Evolutionary conservation across 495 filamentous ascomycete genomes (phyloP).

Genomic region (Trichoderma orchidacearum): DNA sequence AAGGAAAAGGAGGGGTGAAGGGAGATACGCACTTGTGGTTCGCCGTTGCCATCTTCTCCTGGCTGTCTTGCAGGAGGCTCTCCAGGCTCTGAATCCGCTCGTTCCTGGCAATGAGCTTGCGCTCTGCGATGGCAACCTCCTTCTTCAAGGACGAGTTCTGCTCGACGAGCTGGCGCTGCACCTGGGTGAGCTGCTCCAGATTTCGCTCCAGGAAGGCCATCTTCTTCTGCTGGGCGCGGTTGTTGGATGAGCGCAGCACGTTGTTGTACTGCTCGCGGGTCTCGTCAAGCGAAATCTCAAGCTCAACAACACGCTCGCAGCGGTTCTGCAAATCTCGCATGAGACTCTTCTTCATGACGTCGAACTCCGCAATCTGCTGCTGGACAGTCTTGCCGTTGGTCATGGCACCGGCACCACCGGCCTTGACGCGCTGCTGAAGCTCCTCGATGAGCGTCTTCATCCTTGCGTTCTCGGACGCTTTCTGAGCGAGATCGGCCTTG

Average conservation of each 20-base stretch:
- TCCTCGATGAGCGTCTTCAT: slow-evolving; percentile 66
- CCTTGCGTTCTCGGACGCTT: slow-evolving; percentile 62
- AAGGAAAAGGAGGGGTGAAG: slow-evolving; percentile 1
- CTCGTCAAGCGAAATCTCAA: slow-evolving; percentile 93
- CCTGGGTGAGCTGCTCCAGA: slow-evolving; percentile 90
- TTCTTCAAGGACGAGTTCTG: slow-evolving; percentile 96
- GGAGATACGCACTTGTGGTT: slow-evolving; percentile 70
- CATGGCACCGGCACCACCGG: slow-evolving; percentile 37
- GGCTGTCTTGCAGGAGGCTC: slow-evolving; percentile 82
- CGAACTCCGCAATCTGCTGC: slow-evolving; percentile 95
- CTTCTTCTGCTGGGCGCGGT: slow-evolving; percentile 98
- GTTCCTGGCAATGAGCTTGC: slow-evolving; percentile 90
- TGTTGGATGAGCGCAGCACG: slow-evolving; percentile 87
- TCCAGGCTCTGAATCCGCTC: slow-evolving; percentile 92
- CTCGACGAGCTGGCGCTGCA: slow-evolving; percentile 93
- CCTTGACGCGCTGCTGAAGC: slow-evolving; percentile 54
- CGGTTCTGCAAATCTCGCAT: slow-evolving; percentile 98
- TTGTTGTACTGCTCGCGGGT: slow-evolving; percentile 98
- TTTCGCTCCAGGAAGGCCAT: slow-evolving; percentile 99
- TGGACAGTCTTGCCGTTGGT: slow-evolving; percentile 86
- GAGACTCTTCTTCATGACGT: slow-evolving; percentile 97
- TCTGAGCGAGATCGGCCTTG: slow-evolving; percentile 53
- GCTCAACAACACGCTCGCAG: slow-evolving; percentile 92
- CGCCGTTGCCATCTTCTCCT: slow-evolving; percentile 90
- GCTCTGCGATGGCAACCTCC: slow-evolving; percentile 95